Evolutionary conservation across 2,329 filamentous ascomycete species (phyloP), one percentile per base, ranked within the genome.

Genomic region (Arachnopeziza araneosa): DNA sequence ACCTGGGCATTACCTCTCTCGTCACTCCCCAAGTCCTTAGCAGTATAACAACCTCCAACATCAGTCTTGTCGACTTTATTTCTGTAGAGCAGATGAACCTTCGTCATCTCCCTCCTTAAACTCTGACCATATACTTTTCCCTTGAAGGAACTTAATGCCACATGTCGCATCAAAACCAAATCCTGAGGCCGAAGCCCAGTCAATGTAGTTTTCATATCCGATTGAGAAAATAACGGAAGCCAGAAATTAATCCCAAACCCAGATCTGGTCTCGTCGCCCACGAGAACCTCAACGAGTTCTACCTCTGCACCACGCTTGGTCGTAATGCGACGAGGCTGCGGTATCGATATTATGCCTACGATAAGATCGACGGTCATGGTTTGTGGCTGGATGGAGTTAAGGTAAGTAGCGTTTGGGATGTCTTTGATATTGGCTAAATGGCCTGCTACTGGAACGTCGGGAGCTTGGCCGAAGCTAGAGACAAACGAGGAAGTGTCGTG

Each of bases 161-260:
- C 86, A 67, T 93, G 92, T 59, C 87, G 85, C 61, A 96, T 71
- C 17, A 96, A 79, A 5, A 98, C 78, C 1, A 96, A 83, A 70
- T 98, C 91, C 67, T 88, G 87, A 0, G 85, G 76, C 52, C 86
- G 80, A 32, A 96, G 75, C 0, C 70, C 74, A 1, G 76, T 72
- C 10, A 82, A 67, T 9, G 62, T 54, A 23, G 30, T 60, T 26
- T 57, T 68, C 48, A 64, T 64, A 57, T 55, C 63, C n/a, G 53
- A 65, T 54, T 58, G 32, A 19, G 59, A 65, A 49, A 44, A 64
- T 52, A 64, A 63, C 2, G 80, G 75, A 1, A 96, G 77, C 93
- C 93, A 98, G 72, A 96, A 91, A 2, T 89, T 93, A 58, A 97
- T 79, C 26, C 81, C 84, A 74, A 97, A 96, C 1, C 88, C 89